Evolutionary conservation across 331 rosid genomes (phyloP), one percentile per base, ranked within the genome.

Genomic region (Malus hybrid): DNA sequence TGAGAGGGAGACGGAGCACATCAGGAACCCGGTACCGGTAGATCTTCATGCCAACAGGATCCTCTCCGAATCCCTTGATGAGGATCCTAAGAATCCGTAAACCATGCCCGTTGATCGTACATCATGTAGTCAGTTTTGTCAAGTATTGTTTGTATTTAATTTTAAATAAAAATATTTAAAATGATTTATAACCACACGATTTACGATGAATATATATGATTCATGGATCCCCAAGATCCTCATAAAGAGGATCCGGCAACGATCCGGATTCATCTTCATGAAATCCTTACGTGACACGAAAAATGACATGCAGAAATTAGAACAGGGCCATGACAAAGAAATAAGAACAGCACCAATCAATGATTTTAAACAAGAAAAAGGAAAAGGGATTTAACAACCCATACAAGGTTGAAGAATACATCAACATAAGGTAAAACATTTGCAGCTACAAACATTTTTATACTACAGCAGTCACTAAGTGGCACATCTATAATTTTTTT

Each of bases 401-500:
- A 22, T 33, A 16, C 32, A 20, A 10, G 31, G 39, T 55, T 55
- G 56, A 66, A 20, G 63, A 18, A 39, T 44, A 29, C 62, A 54
- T 65, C 52, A 63, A 19, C 31, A 61, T 50, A 36, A 16, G 39
- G 60, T 71, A 52, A 71, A 71, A n/a, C 6, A 67, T 13, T 54
- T 56, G 42, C 2, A 79, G 66, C 71, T 76, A 73, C 60, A 62
- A 55, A 62, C 65, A 44, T 22, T 55, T 55, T n/a, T 67, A 57
- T 57, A 63, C 22, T 48, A 70, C 20, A 78, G 34, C 5, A 60
- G 74, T 83, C 88, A 85, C 32, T 90, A 88, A 69, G 88, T 69
- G 73, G 66, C 56, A 22, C 78, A 77, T 71, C 91, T 86, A 77
- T 76, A 72, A 77, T 86, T 93, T 52, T 28, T 76, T 67, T 28